A percentile compares a stretch with the other conserved stretches of the same genome.
Conservation (phyloP, 768 basidiomycete species). For the Leccinum arenicola region DNA sequence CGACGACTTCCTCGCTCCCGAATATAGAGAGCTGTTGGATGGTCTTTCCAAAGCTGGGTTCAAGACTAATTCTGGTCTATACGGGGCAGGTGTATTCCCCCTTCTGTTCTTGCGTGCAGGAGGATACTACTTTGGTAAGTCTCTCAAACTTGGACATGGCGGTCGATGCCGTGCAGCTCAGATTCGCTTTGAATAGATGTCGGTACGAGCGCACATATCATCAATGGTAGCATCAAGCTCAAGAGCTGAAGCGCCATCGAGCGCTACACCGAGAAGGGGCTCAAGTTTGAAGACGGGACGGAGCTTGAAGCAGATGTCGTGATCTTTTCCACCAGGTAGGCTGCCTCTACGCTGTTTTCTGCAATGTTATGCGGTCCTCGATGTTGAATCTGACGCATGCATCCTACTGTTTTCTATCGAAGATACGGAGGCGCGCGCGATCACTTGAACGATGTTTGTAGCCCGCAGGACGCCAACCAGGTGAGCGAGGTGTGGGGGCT, state of each 20-base stretch:
- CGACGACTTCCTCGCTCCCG: background rate
- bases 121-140: slow-evolving; percentile 41
- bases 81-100: slow-evolving; percentile 33
- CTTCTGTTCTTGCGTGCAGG: slow-evolving; percentile 30
- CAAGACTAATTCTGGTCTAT: slow-evolving; percentile 34
- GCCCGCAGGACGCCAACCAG: slow-evolving; percentile 41
- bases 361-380: background rate
- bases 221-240: slow-evolving; percentile 48
- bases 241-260: slow-evolving; percentile 40
- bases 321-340: slow-evolving; percentile 32
- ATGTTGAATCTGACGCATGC: background rate
- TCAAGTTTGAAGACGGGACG: slow-evolving; percentile 30
- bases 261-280: slow-evolving; percentile 31
- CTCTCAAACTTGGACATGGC: background rate
- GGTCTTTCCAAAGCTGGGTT: slow-evolving; percentile 39
- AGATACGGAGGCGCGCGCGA: slow-evolving; percentile 48
- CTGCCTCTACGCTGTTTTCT: background rate
- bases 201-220: slow-evolving; percentile 44
- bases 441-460: slow-evolving; percentile 43
- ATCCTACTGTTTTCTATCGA: background rate
- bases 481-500: slow-evolving; percentile 59
- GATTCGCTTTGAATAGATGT: slow-evolving; percentile 21
- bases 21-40: slow-evolving; percentile 34
- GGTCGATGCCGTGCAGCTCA: background rate
- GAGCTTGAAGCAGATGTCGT: slow-evolving; percentile 33